phyloP scores from a whole-genome alignment of 176 grass and related monocot genomes.

The Oryza glaberrima region DNA sequence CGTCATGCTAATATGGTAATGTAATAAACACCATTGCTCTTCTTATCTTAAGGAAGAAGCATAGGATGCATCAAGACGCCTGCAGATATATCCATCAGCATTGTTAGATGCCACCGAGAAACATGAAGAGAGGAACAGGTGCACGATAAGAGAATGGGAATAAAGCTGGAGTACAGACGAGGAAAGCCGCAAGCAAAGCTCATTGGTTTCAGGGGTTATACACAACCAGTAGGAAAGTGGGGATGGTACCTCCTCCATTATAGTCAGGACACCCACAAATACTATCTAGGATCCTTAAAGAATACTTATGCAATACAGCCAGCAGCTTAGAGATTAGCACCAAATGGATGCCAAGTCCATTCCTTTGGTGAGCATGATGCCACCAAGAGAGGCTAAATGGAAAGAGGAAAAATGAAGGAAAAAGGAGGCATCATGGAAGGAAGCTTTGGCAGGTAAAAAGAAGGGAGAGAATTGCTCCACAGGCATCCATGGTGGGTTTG shows the following conservation, averaged over 20 bases:
- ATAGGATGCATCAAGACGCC: constrained; percentile 28
- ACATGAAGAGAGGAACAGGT: constrained; percentile 35
- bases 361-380: constrained; percentile 41
- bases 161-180: constrained; percentile 38
- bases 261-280: constrained; percentile 16
- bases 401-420: constrained; percentile 23
- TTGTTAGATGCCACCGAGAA: constrained; percentile 38
- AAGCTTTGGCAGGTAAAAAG: constrained; percentile 59
- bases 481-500: constrained; percentile 49
- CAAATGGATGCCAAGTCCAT: constrained; percentile 29
- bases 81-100: constrained; percentile 27
- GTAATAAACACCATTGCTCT: constrained; percentile 28
- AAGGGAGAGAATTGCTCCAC: constrained; percentile 35
- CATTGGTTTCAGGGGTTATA: constrained; percentile 42
- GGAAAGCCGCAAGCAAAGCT: constrained; percentile 43
- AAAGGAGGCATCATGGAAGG: constrained; percentile 43
- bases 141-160: constrained; percentile 33
- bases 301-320: constrained; percentile 24
- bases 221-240: constrained; percentile 33
- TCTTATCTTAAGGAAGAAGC: constrained; percentile 42
- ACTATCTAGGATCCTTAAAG: constrained; percentile 5
- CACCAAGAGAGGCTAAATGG: constrained; percentile 40
- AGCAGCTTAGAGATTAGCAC: constrained; percentile 20
- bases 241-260: constrained; percentile 26
- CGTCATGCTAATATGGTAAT: constrained; percentile 12